phyloP scores from a whole-genome alignment of 768 basidiomycete genomes.

The Ramaria rubella region DNA sequence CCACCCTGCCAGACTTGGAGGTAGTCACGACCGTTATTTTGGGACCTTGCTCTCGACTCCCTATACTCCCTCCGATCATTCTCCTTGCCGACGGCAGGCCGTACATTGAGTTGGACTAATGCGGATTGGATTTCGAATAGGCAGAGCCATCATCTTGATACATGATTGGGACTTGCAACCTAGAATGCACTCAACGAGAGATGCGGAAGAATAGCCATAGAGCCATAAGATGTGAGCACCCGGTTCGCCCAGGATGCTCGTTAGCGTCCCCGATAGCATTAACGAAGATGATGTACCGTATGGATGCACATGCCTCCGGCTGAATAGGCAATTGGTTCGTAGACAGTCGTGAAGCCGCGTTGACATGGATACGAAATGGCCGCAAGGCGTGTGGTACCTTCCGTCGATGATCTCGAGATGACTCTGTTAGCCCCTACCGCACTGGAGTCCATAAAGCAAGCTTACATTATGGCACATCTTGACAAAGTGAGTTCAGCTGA shows the following conservation, averaged over 20 bases:
- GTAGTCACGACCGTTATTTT: neutral
- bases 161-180: slow-evolving; percentile 29
- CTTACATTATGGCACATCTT: slow-evolving; percentile 73
- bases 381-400: slow-evolving; percentile 60
- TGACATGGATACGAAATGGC: slow-evolving; percentile 68
- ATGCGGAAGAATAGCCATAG: neutral
- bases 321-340: slow-evolving; percentile 61
- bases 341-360: slow-evolving; percentile 64
- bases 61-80: neutral
- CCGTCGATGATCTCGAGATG: slow-evolving; percentile 62
- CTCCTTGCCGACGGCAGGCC: slow-evolving; percentile 24
- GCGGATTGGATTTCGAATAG: slow-evolving; percentile 65
- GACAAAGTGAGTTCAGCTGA: neutral
- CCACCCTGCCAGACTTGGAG: neutral
- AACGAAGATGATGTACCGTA: slow-evolving; percentile 33
- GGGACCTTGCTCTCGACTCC: neutral
- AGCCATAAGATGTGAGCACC: neutral
- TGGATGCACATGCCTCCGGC: slow-evolving; percentile 52
- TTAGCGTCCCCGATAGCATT: neutral
- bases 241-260: slow-evolving; percentile 47
- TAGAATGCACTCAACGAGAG: slow-evolving; percentile 1
- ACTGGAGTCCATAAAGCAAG: slow-evolving; percentile 13
- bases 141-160: slow-evolving; percentile 58
- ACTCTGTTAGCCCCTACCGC: neutral
- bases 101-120: slow-evolving; percentile 47